These are phyloP conservation scores for Musa troglodytarum DNA, from an alignment of 176 grass and related monocot genomes.

Conservation along the genomic window DNA sequence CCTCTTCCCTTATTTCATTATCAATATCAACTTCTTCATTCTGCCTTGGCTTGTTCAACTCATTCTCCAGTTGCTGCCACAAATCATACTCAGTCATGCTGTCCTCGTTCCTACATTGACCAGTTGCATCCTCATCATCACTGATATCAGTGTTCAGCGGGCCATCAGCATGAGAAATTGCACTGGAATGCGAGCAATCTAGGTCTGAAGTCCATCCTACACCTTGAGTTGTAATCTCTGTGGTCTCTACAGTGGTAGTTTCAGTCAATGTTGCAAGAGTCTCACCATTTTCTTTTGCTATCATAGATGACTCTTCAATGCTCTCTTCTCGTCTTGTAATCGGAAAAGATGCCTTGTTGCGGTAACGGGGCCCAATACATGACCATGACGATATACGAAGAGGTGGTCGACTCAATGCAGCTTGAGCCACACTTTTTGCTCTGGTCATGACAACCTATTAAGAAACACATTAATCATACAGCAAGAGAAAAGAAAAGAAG, in stretches of 20 bases:
- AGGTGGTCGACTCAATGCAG: conserved; percentile 65
- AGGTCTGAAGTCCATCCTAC: conserved; percentile 33
- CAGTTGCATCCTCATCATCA: conserved; percentile 8
- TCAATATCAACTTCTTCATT: conserved; percentile 44
- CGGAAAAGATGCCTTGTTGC: conserved; percentile 48
- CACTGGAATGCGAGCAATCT: conserved; percentile 29
- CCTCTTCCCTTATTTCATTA: conserved; percentile 52
- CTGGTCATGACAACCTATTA: conserved; percentile 86
- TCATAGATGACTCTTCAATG: conserved; percentile 15
- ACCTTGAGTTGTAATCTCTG: conserved; percentile 42
- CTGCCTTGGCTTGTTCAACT: conserved; percentile 48
- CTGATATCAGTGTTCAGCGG: conserved; percentile 35
- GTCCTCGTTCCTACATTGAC: conserved; percentile 31
- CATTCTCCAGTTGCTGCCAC: conserved; percentile 86
- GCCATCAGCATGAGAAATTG: conserved; percentile 30
- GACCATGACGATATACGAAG: conserved; percentile 85
- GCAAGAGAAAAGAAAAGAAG: not conserved
- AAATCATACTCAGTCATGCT: conserved; percentile 74
- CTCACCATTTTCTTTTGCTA: conserved; percentile 21
- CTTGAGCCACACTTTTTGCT: conserved; percentile 72
- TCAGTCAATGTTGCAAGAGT: conserved; percentile 37
- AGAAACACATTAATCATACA: not conserved
- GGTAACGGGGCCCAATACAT: conserved; percentile 70
- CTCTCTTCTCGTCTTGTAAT: conserved; percentile 34
- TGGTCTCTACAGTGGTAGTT: conserved; percentile 30